These are phyloP conservation scores for Cyberlindnera petersonii DNA, from an alignment of 805 yeast genomes.

Conservation along the genomic window DNA sequence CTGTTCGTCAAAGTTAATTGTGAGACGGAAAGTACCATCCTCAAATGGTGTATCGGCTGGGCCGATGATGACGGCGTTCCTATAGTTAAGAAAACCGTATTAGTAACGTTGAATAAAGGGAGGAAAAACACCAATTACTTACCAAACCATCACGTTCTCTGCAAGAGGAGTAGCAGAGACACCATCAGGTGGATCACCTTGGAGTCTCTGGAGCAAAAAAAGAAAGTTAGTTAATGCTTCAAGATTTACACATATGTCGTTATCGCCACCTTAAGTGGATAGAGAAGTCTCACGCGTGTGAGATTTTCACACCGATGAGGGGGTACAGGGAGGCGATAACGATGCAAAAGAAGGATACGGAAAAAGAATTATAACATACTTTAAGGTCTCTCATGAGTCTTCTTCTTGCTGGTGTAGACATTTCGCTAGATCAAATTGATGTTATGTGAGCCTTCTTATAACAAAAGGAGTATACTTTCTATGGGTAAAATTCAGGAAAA, in stretches of 20 bases:
- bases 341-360: no score
- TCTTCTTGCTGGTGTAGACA: constrained; percentile 99
- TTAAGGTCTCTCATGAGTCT: constrained; percentile 98
- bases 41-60: constrained; percentile 98
- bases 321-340: no score
- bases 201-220: constrained; percentile 61
- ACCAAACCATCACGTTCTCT: constrained; percentile 92
- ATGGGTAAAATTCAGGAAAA: no score
- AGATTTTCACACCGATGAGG: neutral
- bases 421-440: constrained; percentile 28
- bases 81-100: no score
- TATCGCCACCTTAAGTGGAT: no score
- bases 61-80: constrained; percentile 95
- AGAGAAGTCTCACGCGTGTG: no score
- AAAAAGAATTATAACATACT: constrained; percentile 36
- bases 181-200: constrained; percentile 97
- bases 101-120: neutral
- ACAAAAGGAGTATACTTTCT: no score
- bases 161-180: constrained; percentile 96
- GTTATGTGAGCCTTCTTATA: neutral
- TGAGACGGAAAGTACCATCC: constrained; percentile 90
- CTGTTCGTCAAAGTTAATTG: constrained; percentile 89
- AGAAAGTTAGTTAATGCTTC: constrained; percentile 4
- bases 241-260: no score
- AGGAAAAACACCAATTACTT: constrained; percentile 10